Percentiles rank a stretch among this genome's conserved stretches.
Evolutionary conservation across 1,284 basidiomycete species (phyloP).

Genomic region (Neonothopanus nambi): DNA sequence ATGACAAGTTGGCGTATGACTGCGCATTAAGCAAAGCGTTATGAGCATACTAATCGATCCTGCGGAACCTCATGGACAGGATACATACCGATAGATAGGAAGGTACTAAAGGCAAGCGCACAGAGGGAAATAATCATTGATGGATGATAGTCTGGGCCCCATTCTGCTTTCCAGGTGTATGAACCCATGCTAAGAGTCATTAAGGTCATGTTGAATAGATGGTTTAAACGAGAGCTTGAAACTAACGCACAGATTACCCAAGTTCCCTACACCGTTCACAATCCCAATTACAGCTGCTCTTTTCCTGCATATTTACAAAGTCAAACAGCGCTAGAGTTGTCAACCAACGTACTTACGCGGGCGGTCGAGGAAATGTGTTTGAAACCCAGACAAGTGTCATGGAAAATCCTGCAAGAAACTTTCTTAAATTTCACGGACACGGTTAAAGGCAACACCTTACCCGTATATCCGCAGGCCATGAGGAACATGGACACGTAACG

Average conservation of each 20-base stretch:
- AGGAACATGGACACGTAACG: constrained; percentile 69
- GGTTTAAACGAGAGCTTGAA: background rate
- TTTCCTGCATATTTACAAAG: constrained; percentile 27
- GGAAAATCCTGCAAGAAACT: constrained; percentile 45
- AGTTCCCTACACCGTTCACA: constrained; percentile 32
- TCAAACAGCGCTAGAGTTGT: background rate
- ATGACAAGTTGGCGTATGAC: constrained; percentile 50
- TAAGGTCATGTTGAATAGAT: background rate
- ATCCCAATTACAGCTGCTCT: constrained; percentile 45
- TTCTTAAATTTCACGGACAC: background rate
- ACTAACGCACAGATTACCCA: constrained; percentile 34
- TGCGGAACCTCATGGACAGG: background rate
- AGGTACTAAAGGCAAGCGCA: constrained; percentile 36
- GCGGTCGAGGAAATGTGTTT: constrained; percentile 62
- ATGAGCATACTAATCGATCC: background rate
- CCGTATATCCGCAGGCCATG: constrained; percentile 57
- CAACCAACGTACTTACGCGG: constrained; percentile 37
- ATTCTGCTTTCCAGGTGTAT: constrained; percentile 50
- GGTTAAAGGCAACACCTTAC: constrained; percentile 31
- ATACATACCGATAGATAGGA: constrained; percentile 38
- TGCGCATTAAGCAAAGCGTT: constrained; percentile 20
- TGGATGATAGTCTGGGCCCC: constrained; percentile 51
- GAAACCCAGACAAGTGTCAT: constrained; percentile 65
- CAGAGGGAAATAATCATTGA: constrained; percentile 50
- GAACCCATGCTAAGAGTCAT: constrained; percentile 42